These are phyloP conservation scores for Lentinula boryana DNA, from an alignment of 768 basidiomycete genomes.

Conservation along the genomic window DNA sequence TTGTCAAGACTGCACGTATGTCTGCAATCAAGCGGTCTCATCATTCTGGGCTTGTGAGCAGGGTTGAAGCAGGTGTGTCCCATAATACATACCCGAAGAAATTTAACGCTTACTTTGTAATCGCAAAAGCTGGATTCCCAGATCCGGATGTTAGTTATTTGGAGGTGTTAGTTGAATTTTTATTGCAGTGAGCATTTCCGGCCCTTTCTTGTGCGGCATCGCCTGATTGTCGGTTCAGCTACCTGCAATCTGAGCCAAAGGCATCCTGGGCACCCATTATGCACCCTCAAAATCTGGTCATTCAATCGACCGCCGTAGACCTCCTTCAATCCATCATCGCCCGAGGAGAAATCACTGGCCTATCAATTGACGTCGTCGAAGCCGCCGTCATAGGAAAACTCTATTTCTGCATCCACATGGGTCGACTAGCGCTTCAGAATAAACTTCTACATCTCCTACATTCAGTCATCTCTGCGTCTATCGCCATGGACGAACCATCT, in stretches of 20 bases:
- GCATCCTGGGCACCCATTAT: constrained; percentile 40
- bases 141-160: constrained; percentile 64
- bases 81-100: background rate
- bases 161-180: constrained; percentile 66
- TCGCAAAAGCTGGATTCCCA: constrained; percentile 26
- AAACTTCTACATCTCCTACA: constrained; percentile 90
- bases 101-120: background rate
- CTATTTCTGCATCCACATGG: constrained; percentile 63
- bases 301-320: constrained; percentile 76
- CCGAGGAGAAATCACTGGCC: constrained; percentile 69
- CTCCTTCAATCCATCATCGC: constrained; percentile 77
- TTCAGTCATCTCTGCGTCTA: constrained; percentile 69
- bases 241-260: constrained; percentile 74
- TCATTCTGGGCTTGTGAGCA: constrained; percentile 53
- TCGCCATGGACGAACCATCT: constrained; percentile 23
- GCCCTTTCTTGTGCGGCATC: background rate
- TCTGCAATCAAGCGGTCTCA: constrained; percentile 60
- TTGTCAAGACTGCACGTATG: constrained; percentile 67
- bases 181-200: constrained; percentile 53
- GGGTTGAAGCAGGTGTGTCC: constrained; percentile 50
- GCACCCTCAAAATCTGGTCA: constrained; percentile 51
- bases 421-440: constrained; percentile 81
- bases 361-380: constrained; percentile 60
- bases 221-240: constrained; percentile 34
- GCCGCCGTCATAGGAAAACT: constrained; percentile 69